Evolutionary conservation across 495 filamentous ascomycete species (phyloP), one percentile per base, ranked within the genome.

Genomic region (Penicillium samsonianum): DNA sequence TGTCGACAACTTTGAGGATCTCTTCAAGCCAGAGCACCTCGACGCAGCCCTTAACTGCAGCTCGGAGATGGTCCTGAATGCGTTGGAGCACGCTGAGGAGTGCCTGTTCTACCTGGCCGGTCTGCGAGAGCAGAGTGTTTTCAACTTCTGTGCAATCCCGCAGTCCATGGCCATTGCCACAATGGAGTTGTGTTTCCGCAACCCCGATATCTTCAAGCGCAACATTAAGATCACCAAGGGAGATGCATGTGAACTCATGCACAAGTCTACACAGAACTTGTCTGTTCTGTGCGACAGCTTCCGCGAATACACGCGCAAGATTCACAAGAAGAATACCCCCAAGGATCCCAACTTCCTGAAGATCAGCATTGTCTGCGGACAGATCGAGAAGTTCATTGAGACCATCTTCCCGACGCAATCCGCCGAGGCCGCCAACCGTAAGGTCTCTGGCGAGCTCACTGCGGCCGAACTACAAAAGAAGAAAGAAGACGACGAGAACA

Each of bases 111-210:
- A 98, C 78, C 89, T 98, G 75, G 95, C 95, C 22, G 95, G 92
- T 20, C 82, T 98, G 43, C 90, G 89, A 56, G 94, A 98, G 71
- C 94, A 98, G 76, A 94, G 90, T 70, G 91, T 96, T n/a, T 98
- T 98, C 87, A 98, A 98, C 79, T 98, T 98, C 70, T 90, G 90
- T 42, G 93, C 95, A 42, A 98, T 98, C 63, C 94, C 94, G n/a
- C 94, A 98, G 73, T 78, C 87, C 58, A 98, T 98, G 94, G 94
- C 95, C 26, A 97, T 98, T 72, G 93, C 94, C 3, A 98, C 93
- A 1, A 71, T 97, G 40, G 78, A 96, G 54, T 79, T 94, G 30
- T 89, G 94, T 65, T 98, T 97, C 83, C 87, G 90, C 65, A 98
- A 98, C 68, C 90, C 90, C 33, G 80, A 82, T 54, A 86, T 98